Percentiles rank a stretch among this genome's conserved stretches.
Conservation (phyloP, 805 yeast genomes). For the Metschnikowia henanensis region DNA sequence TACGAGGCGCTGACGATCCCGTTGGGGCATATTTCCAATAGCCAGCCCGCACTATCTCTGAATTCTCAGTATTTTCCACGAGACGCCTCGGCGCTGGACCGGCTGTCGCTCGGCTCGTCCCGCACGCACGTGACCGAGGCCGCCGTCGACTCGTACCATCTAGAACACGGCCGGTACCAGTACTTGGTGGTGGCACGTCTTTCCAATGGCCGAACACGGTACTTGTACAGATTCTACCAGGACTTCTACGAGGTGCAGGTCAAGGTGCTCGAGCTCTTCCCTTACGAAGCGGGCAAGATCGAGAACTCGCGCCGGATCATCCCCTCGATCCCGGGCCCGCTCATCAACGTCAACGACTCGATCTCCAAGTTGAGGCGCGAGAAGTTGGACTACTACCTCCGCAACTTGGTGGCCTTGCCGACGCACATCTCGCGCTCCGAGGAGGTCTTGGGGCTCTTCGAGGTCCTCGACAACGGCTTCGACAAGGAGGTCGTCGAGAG, state of each 20-base stretch:
- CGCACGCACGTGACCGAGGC: slow-evolving; percentile 53
- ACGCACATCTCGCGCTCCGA: slow-evolving; percentile 68
- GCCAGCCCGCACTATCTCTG: slow-evolving; percentile 30
- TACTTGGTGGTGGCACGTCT: slow-evolving; percentile 70
- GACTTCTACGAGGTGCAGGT: slow-evolving; percentile 96
- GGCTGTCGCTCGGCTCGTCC: slow-evolving; percentile 33
- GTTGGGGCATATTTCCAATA: slow-evolving; percentile 47
- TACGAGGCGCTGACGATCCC: slow-evolving; percentile 90
- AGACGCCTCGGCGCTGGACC: slow-evolving; percentile 22
- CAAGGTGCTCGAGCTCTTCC: slow-evolving; percentile 75
- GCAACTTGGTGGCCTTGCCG: slow-evolving; percentile 69
- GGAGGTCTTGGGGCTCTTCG: slow-evolving; percentile 71
- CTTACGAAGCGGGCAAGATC: slow-evolving; percentile 88
- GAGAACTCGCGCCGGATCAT: slow-evolving; percentile 74
- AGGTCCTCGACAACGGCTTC: slow-evolving; percentile 55
- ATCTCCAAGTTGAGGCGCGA: slow-evolving; percentile 54
- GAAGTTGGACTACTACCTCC: slow-evolving; percentile 52
- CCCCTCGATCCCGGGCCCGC: slow-evolving; percentile 96
- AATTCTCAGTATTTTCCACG: slow-evolving; percentile 40
- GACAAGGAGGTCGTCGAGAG: slow-evolving; percentile 49
- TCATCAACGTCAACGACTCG: slow-evolving; percentile 82
- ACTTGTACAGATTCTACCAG: slow-evolving; percentile 86
- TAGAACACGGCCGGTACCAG: slow-evolving; percentile 88
- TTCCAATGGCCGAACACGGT: slow-evolving; percentile 66
- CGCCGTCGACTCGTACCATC: slow-evolving; percentile 73